Conservation (phyloP, 768 basidiomycete species). For the Tricholomella constricta region DNA sequence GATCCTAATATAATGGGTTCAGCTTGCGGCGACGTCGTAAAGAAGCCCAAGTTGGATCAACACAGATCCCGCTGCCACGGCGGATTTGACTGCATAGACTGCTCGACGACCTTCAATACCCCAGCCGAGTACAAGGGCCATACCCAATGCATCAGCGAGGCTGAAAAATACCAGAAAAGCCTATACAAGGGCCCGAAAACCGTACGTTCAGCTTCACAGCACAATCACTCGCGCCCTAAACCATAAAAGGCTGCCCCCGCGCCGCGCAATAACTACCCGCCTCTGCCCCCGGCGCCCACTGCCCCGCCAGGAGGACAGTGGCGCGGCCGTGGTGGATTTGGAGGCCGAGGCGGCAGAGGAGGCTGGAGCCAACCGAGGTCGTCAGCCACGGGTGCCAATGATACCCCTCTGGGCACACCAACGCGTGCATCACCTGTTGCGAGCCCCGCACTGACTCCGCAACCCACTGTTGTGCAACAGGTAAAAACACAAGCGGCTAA, state of each 20-base stretch:
- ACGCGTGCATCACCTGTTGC: conserved; percentile 37
- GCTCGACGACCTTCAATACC: conserved; percentile 77
- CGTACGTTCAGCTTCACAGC: conserved; percentile 24
- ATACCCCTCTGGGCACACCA: conserved; percentile 69
- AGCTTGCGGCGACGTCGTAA: conserved; percentile 87
- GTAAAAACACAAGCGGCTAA: conserved; percentile 11
- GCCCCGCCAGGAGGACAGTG: conserved; percentile 10
- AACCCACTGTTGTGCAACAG: conserved; percentile 13
- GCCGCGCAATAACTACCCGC: conserved; percentile 26
- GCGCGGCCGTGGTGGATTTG: conserved; percentile 23
- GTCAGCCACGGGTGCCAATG: conserved; percentile 65
- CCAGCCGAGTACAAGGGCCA: conserved; percentile 81
- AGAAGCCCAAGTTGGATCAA: conserved; percentile 91
- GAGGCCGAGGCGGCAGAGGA: conserved; percentile 36
- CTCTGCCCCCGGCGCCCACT: conserved; percentile 12
- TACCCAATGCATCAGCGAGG: conserved; percentile 85
- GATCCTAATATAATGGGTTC: conserved; percentile 6
- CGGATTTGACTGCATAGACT: conserved; percentile 85
- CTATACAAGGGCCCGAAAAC: conserved; percentile 81
- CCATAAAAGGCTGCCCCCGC: conserved; percentile 11
- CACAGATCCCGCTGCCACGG: conserved; percentile 63
- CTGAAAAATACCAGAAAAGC: conserved; percentile 90
- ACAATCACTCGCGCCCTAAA: conserved; percentile 1
- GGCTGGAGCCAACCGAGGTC: conserved; percentile 31
- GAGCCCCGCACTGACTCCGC: conserved; percentile 16